Evolutionary conservation across 2,329 filamentous ascomycete species (phyloP).

Genomic region (Aspergillus aculeatus): DNA sequence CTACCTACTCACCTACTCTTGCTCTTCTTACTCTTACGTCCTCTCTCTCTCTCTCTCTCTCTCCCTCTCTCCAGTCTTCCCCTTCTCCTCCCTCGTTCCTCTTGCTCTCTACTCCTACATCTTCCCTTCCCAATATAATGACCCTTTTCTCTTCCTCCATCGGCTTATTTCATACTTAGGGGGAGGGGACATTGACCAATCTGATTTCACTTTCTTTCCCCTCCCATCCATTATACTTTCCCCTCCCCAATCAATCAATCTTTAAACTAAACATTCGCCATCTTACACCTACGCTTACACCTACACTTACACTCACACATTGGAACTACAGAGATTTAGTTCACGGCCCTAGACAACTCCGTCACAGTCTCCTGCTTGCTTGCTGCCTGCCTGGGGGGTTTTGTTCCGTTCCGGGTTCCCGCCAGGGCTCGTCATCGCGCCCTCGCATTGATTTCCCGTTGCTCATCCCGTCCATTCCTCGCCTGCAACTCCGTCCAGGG

Average conservation of each 20-base stretch:
- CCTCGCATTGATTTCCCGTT: constrained; percentile 11
- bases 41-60: background rate
- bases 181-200: constrained; percentile 4
- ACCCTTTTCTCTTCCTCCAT: background rate
- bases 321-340: background rate
- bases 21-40: constrained; percentile 3
- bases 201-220: background rate
- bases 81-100: background rate
- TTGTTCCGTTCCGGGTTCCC: constrained; percentile 12
- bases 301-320: background rate
- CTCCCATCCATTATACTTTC: background rate
- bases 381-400: background rate
- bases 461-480: constrained; percentile 5
- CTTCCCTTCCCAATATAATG: background rate
- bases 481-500: constrained; percentile 11
- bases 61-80: background rate
- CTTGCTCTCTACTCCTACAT: constrained; percentile 4
- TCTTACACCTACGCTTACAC: background rate
- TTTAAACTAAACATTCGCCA: background rate
- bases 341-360: background rate
- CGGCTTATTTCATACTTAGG: background rate
- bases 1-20: constrained; percentile 4
- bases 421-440: constrained; percentile 11
- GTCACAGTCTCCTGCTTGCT: background rate
- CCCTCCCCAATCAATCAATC: background rate